A percentile compares a stretch with the other conserved stretches of the same genome.
Conservation (phyloP, 2,329 filamentous ascomycete genomes). For the Penicillium sp. region DNA sequence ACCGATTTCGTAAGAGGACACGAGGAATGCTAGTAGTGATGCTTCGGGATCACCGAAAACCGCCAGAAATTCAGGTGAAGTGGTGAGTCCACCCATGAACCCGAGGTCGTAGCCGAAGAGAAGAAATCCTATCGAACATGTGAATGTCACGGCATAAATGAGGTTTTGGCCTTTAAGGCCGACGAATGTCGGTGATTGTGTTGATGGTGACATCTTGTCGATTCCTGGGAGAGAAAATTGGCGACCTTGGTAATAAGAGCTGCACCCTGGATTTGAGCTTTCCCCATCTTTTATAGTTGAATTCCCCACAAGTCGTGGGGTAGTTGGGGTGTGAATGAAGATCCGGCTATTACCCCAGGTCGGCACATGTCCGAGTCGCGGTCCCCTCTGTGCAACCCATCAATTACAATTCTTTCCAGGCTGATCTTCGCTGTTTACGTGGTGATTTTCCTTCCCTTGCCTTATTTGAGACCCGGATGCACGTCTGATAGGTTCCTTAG, state of each 20-base stretch:
- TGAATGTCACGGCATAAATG: conserved; percentile 23
- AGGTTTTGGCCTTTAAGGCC: conserved; percentile 18
- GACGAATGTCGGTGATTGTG: conserved; percentile 7
- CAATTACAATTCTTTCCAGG: not conserved
- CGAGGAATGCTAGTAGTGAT: conserved; percentile 23
- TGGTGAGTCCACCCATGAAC: conserved; percentile 26
- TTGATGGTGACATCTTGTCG: not conserved
- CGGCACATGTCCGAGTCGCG: conserved; percentile 7
- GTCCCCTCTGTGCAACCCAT: not conserved
- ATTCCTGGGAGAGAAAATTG: not conserved
- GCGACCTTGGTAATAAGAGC: not conserved
- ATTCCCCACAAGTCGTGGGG: not conserved
- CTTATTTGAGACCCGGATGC: not conserved
- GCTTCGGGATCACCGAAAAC: conserved; percentile 21
- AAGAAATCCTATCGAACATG: conserved; percentile 39
- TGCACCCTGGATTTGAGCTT: not conserved
- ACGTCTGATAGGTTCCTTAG: not conserved
- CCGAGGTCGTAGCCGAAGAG: conserved; percentile 48
- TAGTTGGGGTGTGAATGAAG: not conserved
- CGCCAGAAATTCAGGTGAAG: conserved; percentile 3
- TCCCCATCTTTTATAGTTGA: not conserved
- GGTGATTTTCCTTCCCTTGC: not conserved
- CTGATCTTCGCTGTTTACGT: not conserved
- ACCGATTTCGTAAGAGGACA: conserved; percentile 28
- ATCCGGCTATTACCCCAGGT: not conserved